Percentiles rank a stretch among this genome's conserved stretches.
phyloP scores from a whole-genome alignment of 305 asterid genomes.

The Fraxinus angustifolia region DNA sequence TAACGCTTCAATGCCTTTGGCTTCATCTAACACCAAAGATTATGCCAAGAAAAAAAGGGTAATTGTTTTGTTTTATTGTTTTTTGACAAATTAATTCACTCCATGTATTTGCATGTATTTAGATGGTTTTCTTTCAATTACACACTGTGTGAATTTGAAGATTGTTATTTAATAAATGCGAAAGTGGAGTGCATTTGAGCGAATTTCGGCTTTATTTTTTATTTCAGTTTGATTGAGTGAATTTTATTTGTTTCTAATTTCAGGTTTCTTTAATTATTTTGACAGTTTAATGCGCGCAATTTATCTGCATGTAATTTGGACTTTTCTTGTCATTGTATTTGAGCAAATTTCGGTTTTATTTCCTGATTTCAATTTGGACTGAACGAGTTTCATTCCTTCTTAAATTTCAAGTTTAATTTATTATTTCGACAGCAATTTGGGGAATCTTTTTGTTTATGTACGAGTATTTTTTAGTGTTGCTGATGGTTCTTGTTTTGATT shows the following conservation, averaged over 20 bases:
- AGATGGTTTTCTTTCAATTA: constrained; percentile 4
- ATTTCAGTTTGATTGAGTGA: constrained; percentile 7
- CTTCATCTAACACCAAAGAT: constrained; percentile 40
- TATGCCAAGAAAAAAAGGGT: constrained; percentile 57
- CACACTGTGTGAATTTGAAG: not conserved
- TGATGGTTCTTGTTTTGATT: not conserved
- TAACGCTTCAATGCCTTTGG: constrained; percentile 34
- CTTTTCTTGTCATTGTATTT: not conserved
- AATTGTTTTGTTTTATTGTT: not conserved
- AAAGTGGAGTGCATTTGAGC: not conserved
- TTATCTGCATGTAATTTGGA: not conserved
- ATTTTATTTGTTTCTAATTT: not conserved
- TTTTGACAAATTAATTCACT: not conserved
- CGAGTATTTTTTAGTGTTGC: not conserved
- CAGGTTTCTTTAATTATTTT: not conserved
- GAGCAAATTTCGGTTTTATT: not conserved
- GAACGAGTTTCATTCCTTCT: not conserved
- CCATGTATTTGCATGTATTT: constrained; percentile 5
- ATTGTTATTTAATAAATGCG: not conserved
- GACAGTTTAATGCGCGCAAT: not conserved
- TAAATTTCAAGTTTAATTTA: not conserved
- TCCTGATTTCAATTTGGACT: constrained; percentile 5
- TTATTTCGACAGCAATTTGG: not conserved
- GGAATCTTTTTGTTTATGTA: not conserved
- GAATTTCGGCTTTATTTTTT: not conserved